A percentile compares a stretch with the other conserved stretches of the same genome.
phyloP scores from a whole-genome alignment of 306 rosid genomes.

The Lathyrus sativus region DNA sequence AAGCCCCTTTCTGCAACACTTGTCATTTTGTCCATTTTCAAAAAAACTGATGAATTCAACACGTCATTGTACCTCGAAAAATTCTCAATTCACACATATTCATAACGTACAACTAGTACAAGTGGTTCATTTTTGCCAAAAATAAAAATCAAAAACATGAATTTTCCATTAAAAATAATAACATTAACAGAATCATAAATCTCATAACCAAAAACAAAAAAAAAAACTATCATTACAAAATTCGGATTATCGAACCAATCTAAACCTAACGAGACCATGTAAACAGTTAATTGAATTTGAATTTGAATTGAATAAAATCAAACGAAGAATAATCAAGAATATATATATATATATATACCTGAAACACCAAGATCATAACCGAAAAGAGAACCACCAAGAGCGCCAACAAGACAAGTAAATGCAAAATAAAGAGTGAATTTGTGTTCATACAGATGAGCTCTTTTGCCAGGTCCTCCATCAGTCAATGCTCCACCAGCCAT shows the following conservation, averaged over 20 bases:
- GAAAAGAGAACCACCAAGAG: conserved; percentile 92
- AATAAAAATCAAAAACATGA: too few relatives aligned
- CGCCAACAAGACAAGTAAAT: conserved; percentile 72
- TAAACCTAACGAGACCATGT: too few relatives aligned
- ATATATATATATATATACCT: conserved; percentile 43
- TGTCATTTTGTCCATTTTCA: not conserved
- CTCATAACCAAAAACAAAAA: too few relatives aligned
- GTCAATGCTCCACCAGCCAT: conserved; percentile 52
- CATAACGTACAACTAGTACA: too few relatives aligned
- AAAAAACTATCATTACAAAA: too few relatives aligned
- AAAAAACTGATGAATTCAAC: not conserved
- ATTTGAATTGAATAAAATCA: not conserved
- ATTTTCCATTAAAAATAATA: too few relatives aligned
- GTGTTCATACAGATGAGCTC: conserved; percentile 85
- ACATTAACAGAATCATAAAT: too few relatives aligned
- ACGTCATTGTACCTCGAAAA: not conserved
- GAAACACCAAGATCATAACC: conserved; percentile 99
- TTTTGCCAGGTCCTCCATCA: conserved; percentile 47
- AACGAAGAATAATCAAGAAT: not conserved
- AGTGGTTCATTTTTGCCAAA: too few relatives aligned
- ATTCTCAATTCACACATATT: not conserved
- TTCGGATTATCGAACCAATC: too few relatives aligned
- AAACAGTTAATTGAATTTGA: not conserved
- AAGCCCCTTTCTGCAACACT: not conserved
- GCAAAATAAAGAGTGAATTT: conserved; percentile 63